Conservation (phyloP, 2,329 filamentous ascomycete genomes). For the Ophiocordyceps robertsii region DNA sequence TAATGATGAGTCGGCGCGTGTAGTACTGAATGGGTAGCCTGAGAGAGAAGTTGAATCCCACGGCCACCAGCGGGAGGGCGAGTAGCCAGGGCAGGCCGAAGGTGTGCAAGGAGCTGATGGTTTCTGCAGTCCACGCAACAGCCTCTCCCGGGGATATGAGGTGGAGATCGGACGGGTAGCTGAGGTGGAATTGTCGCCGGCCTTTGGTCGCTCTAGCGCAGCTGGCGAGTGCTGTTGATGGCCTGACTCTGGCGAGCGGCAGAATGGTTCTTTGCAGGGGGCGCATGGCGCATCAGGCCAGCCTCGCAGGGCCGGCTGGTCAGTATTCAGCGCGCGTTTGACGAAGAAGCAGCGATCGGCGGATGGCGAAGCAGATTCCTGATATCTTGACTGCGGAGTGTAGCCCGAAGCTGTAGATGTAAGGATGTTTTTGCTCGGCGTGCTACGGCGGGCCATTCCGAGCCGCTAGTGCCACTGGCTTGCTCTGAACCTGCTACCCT, state of each 20-base stretch:
- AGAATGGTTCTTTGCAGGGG: slow-evolving; percentile 1
- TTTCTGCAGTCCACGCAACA: slow-evolving; percentile 25
- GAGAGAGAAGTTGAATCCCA: slow-evolving; percentile 29
- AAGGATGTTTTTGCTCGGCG: no score
- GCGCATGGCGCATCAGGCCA: slow-evolving; percentile 2
- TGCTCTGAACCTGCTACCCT: no score
- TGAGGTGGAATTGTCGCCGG: slow-evolving; percentile 18
- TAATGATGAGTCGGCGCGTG: slow-evolving; percentile 16
- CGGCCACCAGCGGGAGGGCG: slow-evolving; percentile 36
- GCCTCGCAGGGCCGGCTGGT: no score
- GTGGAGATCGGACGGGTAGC: slow-evolving; percentile 11
- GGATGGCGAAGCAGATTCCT: no score
- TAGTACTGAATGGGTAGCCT: slow-evolving; percentile 34
- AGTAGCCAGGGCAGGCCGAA: slow-evolving; percentile 39
- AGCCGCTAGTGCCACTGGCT: no score
- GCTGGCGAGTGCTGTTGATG: neutral
- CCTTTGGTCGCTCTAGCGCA: neutral
- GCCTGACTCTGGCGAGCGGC: neutral
- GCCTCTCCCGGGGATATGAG: slow-evolving; percentile 17
- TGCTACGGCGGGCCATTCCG: no score
- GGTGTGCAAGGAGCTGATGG: slow-evolving; percentile 29
- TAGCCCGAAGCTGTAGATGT: no score
- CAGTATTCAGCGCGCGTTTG: no score
- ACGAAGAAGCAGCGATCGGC: no score
- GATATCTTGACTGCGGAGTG: no score